A percentile compares a stretch with the other conserved stretches of the same genome.
Evolutionary conservation across 2,329 filamentous ascomycete species (phyloP).

Genomic region (Colletotrichum sp.): DNA sequence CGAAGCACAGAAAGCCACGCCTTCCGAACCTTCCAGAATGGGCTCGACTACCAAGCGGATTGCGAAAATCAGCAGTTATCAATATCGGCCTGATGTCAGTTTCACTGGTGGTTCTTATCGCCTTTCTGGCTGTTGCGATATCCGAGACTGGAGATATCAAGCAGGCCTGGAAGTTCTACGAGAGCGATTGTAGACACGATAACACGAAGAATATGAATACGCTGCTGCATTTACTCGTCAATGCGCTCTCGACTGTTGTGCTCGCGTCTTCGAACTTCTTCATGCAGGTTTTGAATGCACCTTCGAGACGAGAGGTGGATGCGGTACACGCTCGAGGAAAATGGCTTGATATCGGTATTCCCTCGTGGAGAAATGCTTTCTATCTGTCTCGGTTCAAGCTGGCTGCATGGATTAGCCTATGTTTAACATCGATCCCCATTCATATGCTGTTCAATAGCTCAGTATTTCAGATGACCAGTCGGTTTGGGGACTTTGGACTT

Average conservation of each 20-base stretch:
- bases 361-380: not conserved
- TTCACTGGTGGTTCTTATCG: not conserved
- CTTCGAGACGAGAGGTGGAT: not conserved
- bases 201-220: not conserved
- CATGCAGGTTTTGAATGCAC: not conserved
- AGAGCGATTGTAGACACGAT: not conserved
- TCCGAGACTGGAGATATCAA: not conserved
- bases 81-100: not conserved
- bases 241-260: not conserved
- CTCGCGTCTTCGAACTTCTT: not conserved
- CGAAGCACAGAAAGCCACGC: too few species aligned
- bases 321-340: not conserved
- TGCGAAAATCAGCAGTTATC: not conserved
- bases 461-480: not conserved
- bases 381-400: not conserved
- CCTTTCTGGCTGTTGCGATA: not conserved
- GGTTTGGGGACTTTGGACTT: not conserved
- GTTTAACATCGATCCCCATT: not conserved
- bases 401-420: not conserved
- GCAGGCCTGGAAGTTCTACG: not conserved
- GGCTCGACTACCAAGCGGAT: not conserved
- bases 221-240: not conserved
- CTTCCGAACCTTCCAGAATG: too few species aligned
- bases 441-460: not conserved
- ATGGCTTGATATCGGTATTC: not conserved